Percentiles rank a stretch among this genome's conserved stretches.
phyloP scores from a whole-genome alignment of 352 stramenopile genomes.

The Phytophthora hybrid region DNA sequence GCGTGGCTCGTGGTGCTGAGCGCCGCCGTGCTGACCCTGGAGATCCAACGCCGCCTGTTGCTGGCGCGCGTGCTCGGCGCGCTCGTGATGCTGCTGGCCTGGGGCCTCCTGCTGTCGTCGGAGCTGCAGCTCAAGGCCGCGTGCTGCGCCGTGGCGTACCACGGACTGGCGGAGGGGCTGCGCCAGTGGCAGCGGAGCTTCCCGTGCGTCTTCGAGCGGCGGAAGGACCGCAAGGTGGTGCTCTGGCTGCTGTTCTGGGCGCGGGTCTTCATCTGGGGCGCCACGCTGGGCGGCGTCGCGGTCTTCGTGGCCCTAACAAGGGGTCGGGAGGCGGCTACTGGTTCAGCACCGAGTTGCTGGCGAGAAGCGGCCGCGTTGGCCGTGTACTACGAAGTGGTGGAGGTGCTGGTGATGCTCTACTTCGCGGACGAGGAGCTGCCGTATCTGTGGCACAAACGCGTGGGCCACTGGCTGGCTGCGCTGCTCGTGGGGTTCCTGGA shows the following conservation, averaged over 20 bases:
- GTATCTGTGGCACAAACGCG: slow-evolving; percentile 53
- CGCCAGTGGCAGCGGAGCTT: slow-evolving; percentile 49
- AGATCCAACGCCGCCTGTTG: slow-evolving; percentile 65
- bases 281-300: slow-evolving; percentile 47
- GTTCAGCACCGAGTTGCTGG: slow-evolving; percentile 4
- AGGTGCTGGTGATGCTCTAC: slow-evolving; percentile 69
- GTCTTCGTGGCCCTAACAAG: slow-evolving; percentile 12
- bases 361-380: slow-evolving; percentile 28
- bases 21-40: slow-evolving; percentile 60
- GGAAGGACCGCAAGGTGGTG: slow-evolving; percentile 48
- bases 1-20: slow-evolving; percentile 59
- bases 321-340: neutral
- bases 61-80: slow-evolving; percentile 52
- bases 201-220: slow-evolving; percentile 42
- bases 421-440: slow-evolving; percentile 51
- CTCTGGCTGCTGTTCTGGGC: slow-evolving; percentile 65
- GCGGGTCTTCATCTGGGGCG: slow-evolving; percentile 71
- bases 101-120: slow-evolving; percentile 40
- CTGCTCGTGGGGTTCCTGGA: slow-evolving; percentile 43
- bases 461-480: slow-evolving; percentile 49
- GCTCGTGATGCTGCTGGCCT: slow-evolving; percentile 48
- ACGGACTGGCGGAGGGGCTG: slow-evolving; percentile 46
- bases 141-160: slow-evolving; percentile 53
- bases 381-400: slow-evolving; percentile 57
- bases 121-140: slow-evolving; percentile 56